Conservation (phyloP, 2,329 filamentous ascomycete species). For the Beauveria caledonica region DNA sequence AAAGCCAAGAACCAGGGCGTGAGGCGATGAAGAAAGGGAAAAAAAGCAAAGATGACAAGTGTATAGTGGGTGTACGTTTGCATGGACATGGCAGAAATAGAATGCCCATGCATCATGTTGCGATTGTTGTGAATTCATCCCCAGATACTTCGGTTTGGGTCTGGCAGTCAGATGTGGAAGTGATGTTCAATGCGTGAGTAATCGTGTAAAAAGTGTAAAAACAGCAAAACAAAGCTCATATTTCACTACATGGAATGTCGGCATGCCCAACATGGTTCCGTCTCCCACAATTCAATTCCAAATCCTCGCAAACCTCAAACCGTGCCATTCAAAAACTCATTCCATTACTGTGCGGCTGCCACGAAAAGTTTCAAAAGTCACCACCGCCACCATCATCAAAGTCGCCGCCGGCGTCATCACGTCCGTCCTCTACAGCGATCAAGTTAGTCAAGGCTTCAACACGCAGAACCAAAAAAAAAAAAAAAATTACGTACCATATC, state of each 20-base stretch:
- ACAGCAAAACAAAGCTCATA: neutral
- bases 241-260: neutral
- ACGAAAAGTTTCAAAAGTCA: constrained; percentile 13
- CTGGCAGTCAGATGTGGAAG: too few species aligned
- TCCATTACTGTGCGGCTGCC: neutral
- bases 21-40: constrained; percentile 21
- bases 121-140: too few species aligned
- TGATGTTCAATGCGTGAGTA: neutral
- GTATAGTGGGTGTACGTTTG: too few species aligned
- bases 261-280: neutral
- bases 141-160: too few species aligned
- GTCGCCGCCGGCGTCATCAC: constrained; percentile 25
- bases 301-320: too few species aligned
- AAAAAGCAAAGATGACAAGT: neutral
- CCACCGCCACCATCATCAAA: constrained; percentile 24
- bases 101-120: too few species aligned
- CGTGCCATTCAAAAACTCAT: neutral
- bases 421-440: constrained; percentile 20
- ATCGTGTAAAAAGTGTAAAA: neutral
- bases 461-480: neutral
- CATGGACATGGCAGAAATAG: too few species aligned
- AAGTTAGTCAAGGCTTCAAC: neutral
- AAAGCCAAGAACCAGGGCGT: constrained; percentile 34
- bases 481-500: constrained; percentile 27
- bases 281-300: too few species aligned